Base-by-base conservation (phyloP, 768 basidiomycete species). In the Galerina sulciceps region DNA sequence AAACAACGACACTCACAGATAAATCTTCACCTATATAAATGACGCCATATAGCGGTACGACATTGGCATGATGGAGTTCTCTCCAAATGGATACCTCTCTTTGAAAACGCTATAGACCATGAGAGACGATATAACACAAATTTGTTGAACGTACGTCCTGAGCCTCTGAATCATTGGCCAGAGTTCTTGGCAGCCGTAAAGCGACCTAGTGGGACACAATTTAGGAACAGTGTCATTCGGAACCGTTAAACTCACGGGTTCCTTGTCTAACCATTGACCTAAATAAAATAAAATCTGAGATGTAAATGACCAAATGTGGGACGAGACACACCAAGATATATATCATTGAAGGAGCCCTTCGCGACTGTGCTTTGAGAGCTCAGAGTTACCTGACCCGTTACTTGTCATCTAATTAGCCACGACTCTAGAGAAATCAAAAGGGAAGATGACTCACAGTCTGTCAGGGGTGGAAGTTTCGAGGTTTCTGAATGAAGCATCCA, bases 11-110 rank as follows among this genome's bases (percentile, higher is more conserved):
- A 62, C 69, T 17, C 58, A 78, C 78, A 15, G 71, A 78, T 9
- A 76, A 41, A 17, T 75, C 65, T 18, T 68, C 68, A 14, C 67
- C 73, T 31, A 76, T 67, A 22, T 72, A 69, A 8, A 74, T 67
- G 34, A 78, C 68, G 17, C 80, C 80, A 53, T 78, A 78, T 9
- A 78, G 56, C 4, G 73, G 69, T 4, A 79, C 67, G 18, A 78
- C 69, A 53, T 81, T 76, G 11, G 69, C 66, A 63, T 81, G 79
- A 11, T 74, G 62, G 22, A 83, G 67, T 18, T 68, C 67, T 53
- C 77, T 71, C 79, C 79, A 82, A 44, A 75, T 75, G 22, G 73
- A 68, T 1, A 80, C 75, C 61, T 81, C 78, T 47, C 73, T 69
- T 64, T 77, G 67, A 60, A 82, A 79, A 10, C 74, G 72, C 80